These are phyloP conservation scores for Scutellaria galericulata DNA, from an alignment of 257 asterid species.

Conservation along the genomic window DNA sequence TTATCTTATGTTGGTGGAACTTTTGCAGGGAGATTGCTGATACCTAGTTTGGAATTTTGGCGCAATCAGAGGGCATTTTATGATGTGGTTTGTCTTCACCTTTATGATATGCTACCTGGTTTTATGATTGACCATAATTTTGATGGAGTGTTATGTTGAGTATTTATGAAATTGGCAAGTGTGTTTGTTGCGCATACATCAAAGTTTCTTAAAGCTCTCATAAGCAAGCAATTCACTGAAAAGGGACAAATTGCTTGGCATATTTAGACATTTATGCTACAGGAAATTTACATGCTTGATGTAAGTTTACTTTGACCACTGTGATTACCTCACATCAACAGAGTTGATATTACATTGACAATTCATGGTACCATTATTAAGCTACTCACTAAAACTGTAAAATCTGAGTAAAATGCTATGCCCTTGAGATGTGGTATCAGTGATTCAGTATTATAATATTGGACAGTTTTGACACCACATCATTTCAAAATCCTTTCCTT, in stretches of 20 bases:
- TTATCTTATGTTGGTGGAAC: constrained; percentile 14
- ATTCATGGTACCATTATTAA: background rate
- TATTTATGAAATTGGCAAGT: constrained; percentile 7
- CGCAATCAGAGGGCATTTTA: constrained; percentile 71
- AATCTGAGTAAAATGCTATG: background rate
- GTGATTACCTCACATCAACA: constrained; percentile 6
- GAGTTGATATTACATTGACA: background rate
- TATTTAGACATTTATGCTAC: background rate
- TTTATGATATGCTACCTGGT: background rate
- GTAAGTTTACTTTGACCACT: background rate
- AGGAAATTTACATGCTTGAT: constrained; percentile 15
- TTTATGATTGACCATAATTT: constrained; percentile 18
- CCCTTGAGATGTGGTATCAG: background rate
- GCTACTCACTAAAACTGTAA: background rate
- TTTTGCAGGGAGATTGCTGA: constrained; percentile 70
- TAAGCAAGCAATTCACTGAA: constrained; percentile 6
- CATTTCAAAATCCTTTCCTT: background rate
- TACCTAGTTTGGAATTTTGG: constrained; percentile 75
- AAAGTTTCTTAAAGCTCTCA: constrained; percentile 7
- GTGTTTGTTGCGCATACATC: constrained; percentile 1
- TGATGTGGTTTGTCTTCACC: constrained; percentile 50
- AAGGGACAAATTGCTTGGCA: background rate
- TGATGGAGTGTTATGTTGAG: background rate
- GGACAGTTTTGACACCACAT: background rate
- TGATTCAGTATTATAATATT: too few species aligned